Conservation (phyloP, 108 stramenopile genomes). For the Schizochytrium sp. region DNA sequence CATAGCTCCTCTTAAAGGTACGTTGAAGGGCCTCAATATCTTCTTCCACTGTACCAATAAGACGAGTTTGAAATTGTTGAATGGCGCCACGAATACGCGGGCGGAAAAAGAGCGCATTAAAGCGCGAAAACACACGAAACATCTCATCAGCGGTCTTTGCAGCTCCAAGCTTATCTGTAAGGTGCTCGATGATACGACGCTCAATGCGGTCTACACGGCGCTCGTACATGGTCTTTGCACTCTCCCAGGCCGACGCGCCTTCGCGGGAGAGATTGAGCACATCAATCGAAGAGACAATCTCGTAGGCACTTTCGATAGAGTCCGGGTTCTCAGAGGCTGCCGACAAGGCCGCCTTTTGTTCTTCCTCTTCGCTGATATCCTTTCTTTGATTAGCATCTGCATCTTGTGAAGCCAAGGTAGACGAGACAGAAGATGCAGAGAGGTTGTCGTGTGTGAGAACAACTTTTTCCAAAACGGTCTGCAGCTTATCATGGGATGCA, state of each 20-base stretch:
- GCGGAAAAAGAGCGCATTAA: constrained; percentile 92
- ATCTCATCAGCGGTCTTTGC: constrained; percentile 94
- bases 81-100: constrained; percentile 90
- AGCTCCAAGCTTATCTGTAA: constrained; percentile 65
- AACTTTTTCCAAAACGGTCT: constrained; percentile 69
- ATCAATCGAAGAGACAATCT: neutral
- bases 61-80: constrained; percentile 92
- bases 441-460: neutral
- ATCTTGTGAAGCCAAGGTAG: neutral
- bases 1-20: constrained; percentile 91
- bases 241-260: constrained; percentile 41
- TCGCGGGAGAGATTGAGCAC: constrained; percentile 5
- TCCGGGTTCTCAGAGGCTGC: neutral
- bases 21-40: constrained; percentile 89
- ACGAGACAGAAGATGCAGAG: neutral
- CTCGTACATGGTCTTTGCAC: constrained; percentile 29
- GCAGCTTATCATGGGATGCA: constrained; percentile 66
- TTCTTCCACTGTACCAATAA: constrained; percentile 89
- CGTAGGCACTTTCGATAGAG: constrained; percentile 36
- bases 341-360: neutral
- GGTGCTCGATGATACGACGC: constrained; percentile 68
- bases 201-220: constrained; percentile 69
- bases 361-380: neutral
- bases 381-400: neutral
- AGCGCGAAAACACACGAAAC: constrained; percentile 93